Conservation (phyloP, 2,329 filamentous ascomycete genomes). For the Nemania serpens region DNA sequence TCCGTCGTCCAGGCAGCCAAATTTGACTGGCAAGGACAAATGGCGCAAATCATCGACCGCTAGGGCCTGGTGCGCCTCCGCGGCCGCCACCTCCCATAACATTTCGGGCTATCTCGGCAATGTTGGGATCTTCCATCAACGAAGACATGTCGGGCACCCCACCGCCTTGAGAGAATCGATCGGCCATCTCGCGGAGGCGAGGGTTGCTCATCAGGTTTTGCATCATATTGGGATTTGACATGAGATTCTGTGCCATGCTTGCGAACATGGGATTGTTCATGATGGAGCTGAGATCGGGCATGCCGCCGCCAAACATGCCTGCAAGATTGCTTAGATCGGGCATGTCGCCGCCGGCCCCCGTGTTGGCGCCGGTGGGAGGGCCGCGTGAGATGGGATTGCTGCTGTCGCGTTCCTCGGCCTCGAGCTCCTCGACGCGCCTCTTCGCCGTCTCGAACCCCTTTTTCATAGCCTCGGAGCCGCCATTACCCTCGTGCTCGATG, state of each 20-base stretch:
- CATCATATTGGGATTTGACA: slow-evolving; percentile 95
- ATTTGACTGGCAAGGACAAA: neutral
- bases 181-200: slow-evolving; percentile 82
- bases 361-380: slow-evolving; percentile 42
- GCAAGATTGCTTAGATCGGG: slow-evolving; percentile 74
- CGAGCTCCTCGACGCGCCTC: slow-evolving; percentile 81
- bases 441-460: slow-evolving; percentile 95
- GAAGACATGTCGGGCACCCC: slow-evolving; percentile 87
- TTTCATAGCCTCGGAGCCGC: slow-evolving; percentile 96
- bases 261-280: slow-evolving; percentile 99
- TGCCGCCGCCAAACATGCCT: slow-evolving; percentile 76
- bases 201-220: slow-evolving; percentile 94
- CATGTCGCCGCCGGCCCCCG: slow-evolving; percentile 59
- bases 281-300: slow-evolving; percentile 84
- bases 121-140: slow-evolving; percentile 89
- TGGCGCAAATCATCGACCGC: slow-evolving; percentile 28
- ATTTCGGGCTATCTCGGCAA: slow-evolving; percentile 75
- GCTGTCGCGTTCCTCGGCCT: slow-evolving; percentile 55
- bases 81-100: slow-evolving; percentile 43
- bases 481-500: slow-evolving; percentile 91
- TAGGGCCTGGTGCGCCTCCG: slow-evolving; percentile 27
- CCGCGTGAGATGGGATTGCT: slow-evolving; percentile 51
- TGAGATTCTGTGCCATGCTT: slow-evolving; percentile 94
- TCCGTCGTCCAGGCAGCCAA: neutral
- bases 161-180: slow-evolving; percentile 73